Conservation (phyloP, 371 early-diverging fungal genomes). For the Saksenaea oblongispora region DNA sequence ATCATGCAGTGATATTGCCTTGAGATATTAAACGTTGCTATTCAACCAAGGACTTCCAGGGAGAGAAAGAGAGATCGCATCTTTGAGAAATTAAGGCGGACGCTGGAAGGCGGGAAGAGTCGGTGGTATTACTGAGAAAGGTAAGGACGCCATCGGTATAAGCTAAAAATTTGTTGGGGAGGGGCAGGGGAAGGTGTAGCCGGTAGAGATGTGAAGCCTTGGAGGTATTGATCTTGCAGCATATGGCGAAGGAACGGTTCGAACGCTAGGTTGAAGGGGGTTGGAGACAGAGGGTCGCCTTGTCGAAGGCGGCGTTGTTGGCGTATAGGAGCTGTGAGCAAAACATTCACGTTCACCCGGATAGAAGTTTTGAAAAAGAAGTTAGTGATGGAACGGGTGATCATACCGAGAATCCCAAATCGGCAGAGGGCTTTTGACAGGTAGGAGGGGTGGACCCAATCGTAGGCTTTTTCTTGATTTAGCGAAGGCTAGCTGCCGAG, state of each 20-base stretch:
- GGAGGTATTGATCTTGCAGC: neutral
- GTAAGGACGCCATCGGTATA: slow-evolving; percentile 22
- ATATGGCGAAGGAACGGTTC: slow-evolving; percentile 15
- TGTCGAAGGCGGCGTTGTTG: slow-evolving; percentile 16
- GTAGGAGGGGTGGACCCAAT: slow-evolving; percentile 17
- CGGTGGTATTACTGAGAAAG: slow-evolving; percentile 11
- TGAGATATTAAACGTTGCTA: too few species aligned
- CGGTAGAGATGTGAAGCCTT: neutral
- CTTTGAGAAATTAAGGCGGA: too few species aligned
- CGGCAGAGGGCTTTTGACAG: neutral
- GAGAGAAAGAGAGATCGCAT: too few species aligned
- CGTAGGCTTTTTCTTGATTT: too few species aligned
- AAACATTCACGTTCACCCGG: slow-evolving; percentile 20
- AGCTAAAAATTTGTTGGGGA: slow-evolving; percentile 14
- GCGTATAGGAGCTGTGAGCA: slow-evolving; percentile 2
- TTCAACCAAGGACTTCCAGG: too few species aligned
- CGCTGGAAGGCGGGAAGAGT: slow-evolving; percentile 8
- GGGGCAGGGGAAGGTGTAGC: neutral
- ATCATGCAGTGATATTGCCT: too few species aligned
- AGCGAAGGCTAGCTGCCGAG: slow-evolving; percentile 5
- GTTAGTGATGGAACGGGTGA: neutral
- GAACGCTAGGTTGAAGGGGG: slow-evolving; percentile 23
- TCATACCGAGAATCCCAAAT: slow-evolving; percentile 8
- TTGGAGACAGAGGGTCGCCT: slow-evolving; percentile 21
- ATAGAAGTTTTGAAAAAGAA: slow-evolving; percentile 19